These are phyloP conservation scores for Alternaria sp. DNA, from an alignment of 2,329 filamentous ascomycete species.

Conservation along the genomic window DNA sequence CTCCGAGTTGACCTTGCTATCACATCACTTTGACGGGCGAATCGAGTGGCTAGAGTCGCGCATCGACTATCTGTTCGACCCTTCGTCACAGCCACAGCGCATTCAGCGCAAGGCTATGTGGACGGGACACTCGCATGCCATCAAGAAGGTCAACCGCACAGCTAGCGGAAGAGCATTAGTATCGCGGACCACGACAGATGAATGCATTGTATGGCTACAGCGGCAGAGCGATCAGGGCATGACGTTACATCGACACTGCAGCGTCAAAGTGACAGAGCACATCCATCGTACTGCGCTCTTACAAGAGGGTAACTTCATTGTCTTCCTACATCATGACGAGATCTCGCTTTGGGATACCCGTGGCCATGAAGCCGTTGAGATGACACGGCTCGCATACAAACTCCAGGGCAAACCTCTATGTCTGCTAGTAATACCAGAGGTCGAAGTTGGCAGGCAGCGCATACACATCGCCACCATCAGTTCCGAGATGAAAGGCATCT, in stretches of 20 bases:
- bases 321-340: slow-evolving; percentile 75
- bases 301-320: slow-evolving; percentile 76
- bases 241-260: slow-evolving; percentile 69
- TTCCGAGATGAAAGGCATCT: slow-evolving; percentile 77
- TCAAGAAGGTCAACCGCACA: slow-evolving; percentile 87
- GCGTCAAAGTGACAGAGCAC: slow-evolving; percentile 70
- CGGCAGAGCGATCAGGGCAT: slow-evolving; percentile 57
- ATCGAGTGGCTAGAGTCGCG: slow-evolving; percentile 82
- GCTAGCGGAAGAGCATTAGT: slow-evolving; percentile 80
- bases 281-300: slow-evolving; percentile 83
- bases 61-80: slow-evolving; percentile 81
- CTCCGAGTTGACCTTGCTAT: slow-evolving; percentile 73
- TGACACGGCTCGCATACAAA: slow-evolving; percentile 66
- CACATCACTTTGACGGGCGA: slow-evolving; percentile 84
- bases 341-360: slow-evolving; percentile 84
- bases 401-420: slow-evolving; percentile 76
- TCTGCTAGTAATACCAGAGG: slow-evolving; percentile 75
- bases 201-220: slow-evolving; percentile 85
- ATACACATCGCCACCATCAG: slow-evolving; percentile 81
- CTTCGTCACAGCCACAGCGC: slow-evolving; percentile 63
- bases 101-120: slow-evolving; percentile 70
- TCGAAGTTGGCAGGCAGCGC: slow-evolving; percentile 57
- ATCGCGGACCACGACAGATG: slow-evolving; percentile 78
- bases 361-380: slow-evolving; percentile 60
- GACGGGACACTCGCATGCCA: slow-evolving; percentile 81